phyloP scores from a whole-genome alignment of 1,284 basidiomycete species.

The Ustilago loliicola region DNA sequence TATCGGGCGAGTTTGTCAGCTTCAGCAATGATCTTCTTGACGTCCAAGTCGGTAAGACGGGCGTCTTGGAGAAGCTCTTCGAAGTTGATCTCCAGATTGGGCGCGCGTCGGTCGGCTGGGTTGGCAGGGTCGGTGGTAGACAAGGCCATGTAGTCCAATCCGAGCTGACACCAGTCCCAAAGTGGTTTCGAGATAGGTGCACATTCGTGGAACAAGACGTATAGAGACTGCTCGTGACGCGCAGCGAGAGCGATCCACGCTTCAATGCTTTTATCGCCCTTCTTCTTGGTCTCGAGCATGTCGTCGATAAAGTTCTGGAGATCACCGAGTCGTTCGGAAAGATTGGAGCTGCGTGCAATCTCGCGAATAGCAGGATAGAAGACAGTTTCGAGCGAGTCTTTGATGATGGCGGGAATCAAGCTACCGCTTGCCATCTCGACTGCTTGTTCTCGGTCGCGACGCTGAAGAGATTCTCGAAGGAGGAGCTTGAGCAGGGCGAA shows the following conservation, averaged over 20 bases:
- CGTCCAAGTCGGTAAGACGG: conserved; percentile 61
- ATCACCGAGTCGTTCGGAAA: conserved; percentile 64
- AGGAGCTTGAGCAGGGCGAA: conserved; percentile 67
- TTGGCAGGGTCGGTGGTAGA: conserved; percentile 65
- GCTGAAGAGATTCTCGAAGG: conserved; percentile 62
- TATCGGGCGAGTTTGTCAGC: conserved; percentile 56
- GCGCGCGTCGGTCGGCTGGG: conserved; percentile 61
- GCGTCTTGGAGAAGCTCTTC: conserved; percentile 66
- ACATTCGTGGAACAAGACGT: conserved; percentile 66
- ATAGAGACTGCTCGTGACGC: conserved; percentile 66
- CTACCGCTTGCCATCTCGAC: conserved; percentile 61
- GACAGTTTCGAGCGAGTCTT: conserved; percentile 63
- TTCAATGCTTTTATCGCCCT: conserved; percentile 50
- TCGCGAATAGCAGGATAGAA: conserved; percentile 62
- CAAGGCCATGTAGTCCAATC: conserved; percentile 66
- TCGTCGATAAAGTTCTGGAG: conserved; percentile 67
- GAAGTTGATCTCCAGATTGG: conserved; percentile 67
- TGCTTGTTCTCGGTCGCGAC: conserved; percentile 65
- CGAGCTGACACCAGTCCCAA: conserved; percentile 64
- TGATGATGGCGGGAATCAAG: conserved; percentile 63
- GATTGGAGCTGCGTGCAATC: conserved; percentile 56
- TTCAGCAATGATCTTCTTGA: conserved; percentile 60
- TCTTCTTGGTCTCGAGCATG: conserved; percentile 59
- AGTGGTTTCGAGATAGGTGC: conserved; percentile 61
- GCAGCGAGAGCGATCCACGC: conserved; percentile 66